These are phyloP conservation scores for Parsonsia alboflavescens DNA, from an alignment of 257 asterid species.

Conservation along the genomic window DNA sequence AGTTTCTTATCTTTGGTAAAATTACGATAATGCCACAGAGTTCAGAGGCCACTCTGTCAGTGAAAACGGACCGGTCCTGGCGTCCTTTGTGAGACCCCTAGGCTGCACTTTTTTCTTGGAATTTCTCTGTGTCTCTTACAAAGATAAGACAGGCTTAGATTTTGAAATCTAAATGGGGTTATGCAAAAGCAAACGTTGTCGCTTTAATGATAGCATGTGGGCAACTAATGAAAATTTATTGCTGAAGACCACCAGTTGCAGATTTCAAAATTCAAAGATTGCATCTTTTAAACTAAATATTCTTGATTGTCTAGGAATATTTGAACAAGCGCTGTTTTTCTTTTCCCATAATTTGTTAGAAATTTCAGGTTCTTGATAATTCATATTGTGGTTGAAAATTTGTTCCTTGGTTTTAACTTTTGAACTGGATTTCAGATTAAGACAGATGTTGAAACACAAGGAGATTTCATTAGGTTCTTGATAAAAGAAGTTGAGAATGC, in stretches of 20 bases:
- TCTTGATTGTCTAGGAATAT: not conserved
- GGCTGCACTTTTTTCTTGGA: conserved; percentile 30
- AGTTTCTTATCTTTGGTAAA: not conserved
- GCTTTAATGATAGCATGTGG: conserved; percentile 33
- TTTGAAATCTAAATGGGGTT: conserved; percentile 31
- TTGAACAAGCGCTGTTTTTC: not conserved
- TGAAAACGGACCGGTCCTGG: conserved; percentile 35
- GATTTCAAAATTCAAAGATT: not conserved
- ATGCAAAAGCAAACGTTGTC: conserved; percentile 15
- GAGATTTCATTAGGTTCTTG: conserved; percentile 84
- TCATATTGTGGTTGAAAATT: not conserved
- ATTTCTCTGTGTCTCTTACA: conserved; percentile 20
- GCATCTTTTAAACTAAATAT: not conserved
- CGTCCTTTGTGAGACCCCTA: conserved; percentile 32
- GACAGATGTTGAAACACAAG: conserved; percentile 92
- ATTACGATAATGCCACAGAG: conserved; percentile 34
- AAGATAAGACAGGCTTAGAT: conserved; percentile 49
- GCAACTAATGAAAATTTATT: conserved; percentile 28
- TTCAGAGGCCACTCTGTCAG: conserved; percentile 30
- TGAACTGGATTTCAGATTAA: conserved; percentile 56
- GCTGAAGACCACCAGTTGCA: conserved; percentile 9
- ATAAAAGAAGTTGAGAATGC: conserved; percentile 90
- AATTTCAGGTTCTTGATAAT: not conserved
- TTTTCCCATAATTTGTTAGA: not conserved
- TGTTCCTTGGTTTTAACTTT: not conserved